Base-by-base conservation (phyloP, 257 asterid species). In the Nicotiana paniculata region DNA sequence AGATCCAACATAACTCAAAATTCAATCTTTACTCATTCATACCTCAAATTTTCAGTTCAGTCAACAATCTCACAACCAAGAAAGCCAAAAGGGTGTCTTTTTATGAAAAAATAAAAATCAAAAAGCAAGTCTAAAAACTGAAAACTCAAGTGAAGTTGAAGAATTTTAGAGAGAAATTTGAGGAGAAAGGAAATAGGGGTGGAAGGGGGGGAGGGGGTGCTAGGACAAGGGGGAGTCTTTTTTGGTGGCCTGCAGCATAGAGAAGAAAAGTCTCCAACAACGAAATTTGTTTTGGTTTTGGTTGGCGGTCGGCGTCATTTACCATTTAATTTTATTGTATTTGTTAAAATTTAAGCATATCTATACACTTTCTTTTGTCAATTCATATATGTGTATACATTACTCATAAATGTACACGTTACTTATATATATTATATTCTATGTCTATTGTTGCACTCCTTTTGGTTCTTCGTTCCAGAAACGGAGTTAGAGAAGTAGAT, bases 281-380 rank as follows among this genome's bases (percentile, higher is more conserved):
- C 79, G 89, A 90, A 85, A 83, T 32, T 85, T 85, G 84, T 84
- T 90, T 90, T 86, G 94, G 95, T 89, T 91, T 90, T 86, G 94
- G 95, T 89, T 91, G 93, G 95, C 93, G 90, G 96, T 93, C 98
- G 91, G 97, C 87, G 89, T 92, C 95, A 89, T 83, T 86, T 80
- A 26, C 77, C 77, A n/a, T 30, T 81, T 66, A 37, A 3, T 76
- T 46, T 33, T 26, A n/a, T 79, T 77, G 5, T 67, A 54, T 33
- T 57, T 57, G 18, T 57, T 39, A 17, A 69, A n/a, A 69, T 69
- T 39, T 39, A 39, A 43, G 51, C 51, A 43, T 43, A 43, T 46
- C 79, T 24, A 24, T 48, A 72, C 77, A n/a, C 53, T 18, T 1
- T 1, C 21, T 61, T 21, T 18, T 58, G 64, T 58, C 9, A 58